Evolutionary conservation across 495 filamentous ascomycete species (phyloP).

Genomic region (Penicillium turbatum): DNA sequence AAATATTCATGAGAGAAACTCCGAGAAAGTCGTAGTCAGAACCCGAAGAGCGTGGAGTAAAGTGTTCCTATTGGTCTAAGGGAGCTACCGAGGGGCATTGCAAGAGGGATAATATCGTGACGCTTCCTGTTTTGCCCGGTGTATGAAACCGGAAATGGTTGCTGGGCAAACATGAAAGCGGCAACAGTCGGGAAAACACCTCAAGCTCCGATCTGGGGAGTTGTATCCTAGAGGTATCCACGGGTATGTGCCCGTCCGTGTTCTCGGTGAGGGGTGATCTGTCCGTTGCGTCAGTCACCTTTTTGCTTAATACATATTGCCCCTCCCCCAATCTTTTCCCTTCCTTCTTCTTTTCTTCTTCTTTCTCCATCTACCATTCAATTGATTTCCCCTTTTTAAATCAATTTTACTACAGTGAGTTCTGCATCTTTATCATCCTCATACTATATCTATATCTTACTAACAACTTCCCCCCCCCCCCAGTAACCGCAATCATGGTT

Average conservation of each 20-base stretch:
- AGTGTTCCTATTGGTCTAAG: constrained; percentile 33
- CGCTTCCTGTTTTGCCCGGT: constrained; percentile 50
- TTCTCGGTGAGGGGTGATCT: constrained; percentile 37
- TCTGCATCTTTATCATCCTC: constrained; percentile 6
- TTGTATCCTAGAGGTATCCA: too few species aligned
- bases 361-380: constrained; percentile 30
- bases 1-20: constrained; percentile 32
- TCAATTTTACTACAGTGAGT: constrained; percentile 27
- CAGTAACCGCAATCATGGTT: constrained; percentile 37
- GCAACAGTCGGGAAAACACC: constrained; percentile 32
- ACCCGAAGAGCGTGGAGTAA: constrained; percentile 20
- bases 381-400: constrained; percentile 7
- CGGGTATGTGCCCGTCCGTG: constrained; percentile 27
- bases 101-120: constrained; percentile 37
- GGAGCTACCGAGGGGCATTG: constrained; percentile 33
- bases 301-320: constrained; percentile 2
- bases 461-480: constrained; percentile 14
- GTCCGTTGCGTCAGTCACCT: constrained; percentile 45
- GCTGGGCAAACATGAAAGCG: constrained; percentile 29
- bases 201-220: constrained; percentile 7
- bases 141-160: constrained; percentile 49
- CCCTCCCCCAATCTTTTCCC: constrained; percentile 22
- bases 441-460: background rate
- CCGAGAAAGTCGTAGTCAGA: constrained; percentile 13
- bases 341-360: constrained; percentile 22